Percentiles rank a stretch among this genome's conserved stretches.
Evolutionary conservation across 768 basidiomycete species (phyloP).

Genomic region (Chlorophyllum brunneum): DNA sequence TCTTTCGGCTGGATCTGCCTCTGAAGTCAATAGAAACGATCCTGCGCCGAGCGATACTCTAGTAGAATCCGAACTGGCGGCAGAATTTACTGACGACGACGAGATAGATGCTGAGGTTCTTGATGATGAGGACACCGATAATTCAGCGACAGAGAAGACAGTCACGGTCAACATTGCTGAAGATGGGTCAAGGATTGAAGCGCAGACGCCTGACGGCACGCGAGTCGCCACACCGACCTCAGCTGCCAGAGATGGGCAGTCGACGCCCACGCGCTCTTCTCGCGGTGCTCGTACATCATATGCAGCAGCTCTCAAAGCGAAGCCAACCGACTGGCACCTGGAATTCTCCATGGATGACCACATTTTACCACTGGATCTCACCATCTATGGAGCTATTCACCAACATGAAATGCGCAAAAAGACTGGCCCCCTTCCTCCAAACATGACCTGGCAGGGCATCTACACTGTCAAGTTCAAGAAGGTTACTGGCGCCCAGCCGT

Average conservation of each 20-base stretch:
- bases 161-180: constrained; percentile 80
- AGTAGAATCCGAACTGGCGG: constrained; percentile 60
- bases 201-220: constrained; percentile 96
- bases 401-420: constrained; percentile 84
- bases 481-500: constrained; percentile 74
- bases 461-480: constrained; percentile 94
- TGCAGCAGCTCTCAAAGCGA: constrained; percentile 89
- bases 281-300: constrained; percentile 63
- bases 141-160: constrained; percentile 72
- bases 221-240: constrained; percentile 85
- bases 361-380: constrained; percentile 77
- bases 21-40: constrained; percentile 23
- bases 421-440: constrained; percentile 55
- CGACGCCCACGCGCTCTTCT: constrained; percentile 25
- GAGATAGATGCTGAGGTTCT: constrained; percentile 87
- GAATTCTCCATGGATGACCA: constrained; percentile 95
- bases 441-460: constrained; percentile 83
- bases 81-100: constrained; percentile 84
- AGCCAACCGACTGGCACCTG: constrained; percentile 95
- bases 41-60: constrained; percentile 51
- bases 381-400: constrained; percentile 95
- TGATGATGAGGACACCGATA: constrained; percentile 82
- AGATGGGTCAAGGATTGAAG: constrained; percentile 92
- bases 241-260: constrained; percentile 33
- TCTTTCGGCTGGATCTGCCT: constrained; percentile 16